Base-by-base conservation (phyloP, 305 asterid genomes). In the Euphrasia arctica region DNA sequence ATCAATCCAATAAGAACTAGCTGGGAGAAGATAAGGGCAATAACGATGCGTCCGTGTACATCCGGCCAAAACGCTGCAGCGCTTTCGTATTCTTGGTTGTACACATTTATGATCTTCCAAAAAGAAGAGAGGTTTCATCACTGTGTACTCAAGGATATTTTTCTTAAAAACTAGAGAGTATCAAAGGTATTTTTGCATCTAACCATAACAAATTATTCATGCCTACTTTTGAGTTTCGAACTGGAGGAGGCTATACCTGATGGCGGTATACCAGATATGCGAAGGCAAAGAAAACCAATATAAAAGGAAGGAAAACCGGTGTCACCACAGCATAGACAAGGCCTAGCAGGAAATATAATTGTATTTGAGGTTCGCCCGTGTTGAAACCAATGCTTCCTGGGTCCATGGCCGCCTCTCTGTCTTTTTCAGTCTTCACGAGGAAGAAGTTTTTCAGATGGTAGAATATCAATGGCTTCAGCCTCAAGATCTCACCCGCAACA, bases 361-460 rank as follows among this genome's bases (percentile, higher is more conserved):
- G 98, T 68, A 92, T 92, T 66, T 84, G 98, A 65, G 98, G 98
- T 80, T 92, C 98, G n/a, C 98, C 97, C 0, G 98, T 89, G 83
- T 92, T 72, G 66, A 92, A 89, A 68, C 95, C 95, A 10, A 92
- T 76, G 75, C 98, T 92, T 64, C 98, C 97, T 1, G 98, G 93
- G 75, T 89, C 87, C 98, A 92, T 92, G 9, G 98, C 98, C 62
- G 69, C 87, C 67, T 89, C 97, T 72, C 97, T 80, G 52, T 89
- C 98, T 75, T 83, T 87, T 62, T 89, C 97, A 29, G 98, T 92
- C 82, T 92, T 92, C 74, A 92, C 98, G 77, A 87, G 74, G 81
- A 92, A 87, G 73, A 79, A 82, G 78, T 87, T 89, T 68, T 85
- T 92, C 65, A 92, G 75, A 74, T 92, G 98, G 72, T 63, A 92